These are phyloP conservation scores for Cutaneotrichosporon sp. DNA, from an alignment of 1,284 basidiomycete species.

Conservation along the genomic window DNA sequence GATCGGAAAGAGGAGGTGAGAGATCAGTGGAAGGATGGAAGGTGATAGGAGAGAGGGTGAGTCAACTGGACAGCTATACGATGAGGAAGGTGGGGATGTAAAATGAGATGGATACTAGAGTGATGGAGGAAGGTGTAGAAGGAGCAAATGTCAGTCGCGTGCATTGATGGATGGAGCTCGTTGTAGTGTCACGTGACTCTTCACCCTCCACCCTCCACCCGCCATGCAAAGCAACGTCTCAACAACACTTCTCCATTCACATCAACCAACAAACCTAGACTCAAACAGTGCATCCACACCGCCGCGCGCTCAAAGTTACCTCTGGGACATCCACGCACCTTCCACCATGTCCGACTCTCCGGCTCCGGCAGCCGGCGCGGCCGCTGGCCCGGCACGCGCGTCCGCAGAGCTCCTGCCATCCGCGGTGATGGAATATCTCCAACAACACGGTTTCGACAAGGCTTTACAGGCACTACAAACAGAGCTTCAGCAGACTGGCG, in stretches of 20 bases:
- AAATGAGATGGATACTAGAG: neutral
- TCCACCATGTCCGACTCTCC: conserved; percentile 38
- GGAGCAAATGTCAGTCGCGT: neutral
- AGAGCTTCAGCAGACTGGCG: conserved; percentile 59
- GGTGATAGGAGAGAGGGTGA: neutral
- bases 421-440: conserved; percentile 78
- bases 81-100: neutral
- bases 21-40: neutral
- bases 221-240: neutral
- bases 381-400: conserved; percentile 27
- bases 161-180: no score
- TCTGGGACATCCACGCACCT: conserved; percentile 15
- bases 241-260: conserved; percentile 2
- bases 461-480: conserved; percentile 73
- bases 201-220: neutral
- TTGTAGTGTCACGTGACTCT: neutral
- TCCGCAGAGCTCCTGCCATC: conserved; percentile 50
- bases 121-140: neutral
- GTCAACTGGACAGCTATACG: neutral
- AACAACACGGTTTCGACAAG: conserved; percentile 71
- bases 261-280: neutral
- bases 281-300: neutral
- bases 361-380: conserved; percentile 31
- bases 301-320: neutral
- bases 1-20: neutral